These are phyloP conservation scores for Botrytis galanthina DNA, from an alignment of 2,329 filamentous ascomycete species.

Conservation along the genomic window DNA sequence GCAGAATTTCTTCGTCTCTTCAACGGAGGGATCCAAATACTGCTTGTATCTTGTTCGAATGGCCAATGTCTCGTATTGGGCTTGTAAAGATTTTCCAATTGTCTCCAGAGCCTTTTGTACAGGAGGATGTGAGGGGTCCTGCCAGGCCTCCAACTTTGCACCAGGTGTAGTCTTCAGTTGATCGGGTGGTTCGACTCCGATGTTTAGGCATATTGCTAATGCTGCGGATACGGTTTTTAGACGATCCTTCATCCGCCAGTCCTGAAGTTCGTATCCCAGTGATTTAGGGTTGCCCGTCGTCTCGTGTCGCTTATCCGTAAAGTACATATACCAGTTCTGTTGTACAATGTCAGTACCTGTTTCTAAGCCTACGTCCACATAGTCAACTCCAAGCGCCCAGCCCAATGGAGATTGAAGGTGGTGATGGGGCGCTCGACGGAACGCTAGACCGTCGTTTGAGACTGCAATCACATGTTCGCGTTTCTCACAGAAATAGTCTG, in stretches of 20 bases:
- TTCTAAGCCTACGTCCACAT: not conserved
- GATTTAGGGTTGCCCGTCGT: constrained; percentile 84
- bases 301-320: constrained; percentile 95
- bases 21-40: constrained; percentile 91
- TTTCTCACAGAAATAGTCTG: not conserved
- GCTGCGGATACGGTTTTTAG: constrained; percentile 96
- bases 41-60: constrained; percentile 97
- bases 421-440: not conserved
- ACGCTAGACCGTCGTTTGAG: not conserved
- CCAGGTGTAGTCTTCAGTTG: constrained; percentile 93
- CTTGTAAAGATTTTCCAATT: constrained; percentile 93
- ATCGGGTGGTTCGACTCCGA: constrained; percentile 95
- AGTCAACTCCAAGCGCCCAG: not conserved
- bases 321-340: constrained; percentile 99
- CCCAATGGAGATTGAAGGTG: not conserved
- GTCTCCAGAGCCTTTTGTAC: constrained; percentile 85
- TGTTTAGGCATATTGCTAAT: constrained; percentile 91
- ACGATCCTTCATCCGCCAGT: constrained; percentile 96
- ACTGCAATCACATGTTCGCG: not conserved
- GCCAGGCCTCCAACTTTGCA: constrained; percentile 94
- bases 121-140: constrained; percentile 79
- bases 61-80: constrained; percentile 93
- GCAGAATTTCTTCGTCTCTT: constrained; percentile 96
- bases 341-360: constrained; percentile 27
- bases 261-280: constrained; percentile 66